Evolutionary conservation across 225 moss, liverwort and hornwort species (phyloP).

Genomic region (Climacium dendroides): DNA sequence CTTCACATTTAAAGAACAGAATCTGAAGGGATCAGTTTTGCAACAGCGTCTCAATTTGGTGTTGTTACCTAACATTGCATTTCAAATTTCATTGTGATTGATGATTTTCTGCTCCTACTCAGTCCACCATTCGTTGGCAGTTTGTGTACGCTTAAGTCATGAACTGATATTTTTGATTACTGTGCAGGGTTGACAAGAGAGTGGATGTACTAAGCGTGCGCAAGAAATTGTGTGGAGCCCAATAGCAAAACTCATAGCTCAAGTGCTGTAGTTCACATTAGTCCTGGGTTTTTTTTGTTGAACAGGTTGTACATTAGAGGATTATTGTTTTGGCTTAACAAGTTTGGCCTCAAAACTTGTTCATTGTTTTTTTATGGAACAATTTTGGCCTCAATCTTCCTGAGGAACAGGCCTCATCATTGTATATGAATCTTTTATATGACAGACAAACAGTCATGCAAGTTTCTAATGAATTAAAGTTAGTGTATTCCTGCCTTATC

Average conservation of each 20-base stretch:
- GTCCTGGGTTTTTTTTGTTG: not conserved
- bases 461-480: not conserved
- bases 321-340: not conserved
- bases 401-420: not conserved
- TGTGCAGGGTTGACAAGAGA: conserved; percentile 66
- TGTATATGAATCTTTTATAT: not conserved
- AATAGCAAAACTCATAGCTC: not conserved
- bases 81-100: not conserved
- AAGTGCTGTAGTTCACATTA: not conserved
- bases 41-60: too few species aligned
- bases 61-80: too few species aligned
- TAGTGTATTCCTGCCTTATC: not conserved
- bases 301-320: conserved; percentile 11
- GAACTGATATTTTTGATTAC: not conserved
- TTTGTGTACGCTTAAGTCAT: not conserved
- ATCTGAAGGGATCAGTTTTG: not conserved
- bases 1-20: not conserved
- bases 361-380: not conserved
- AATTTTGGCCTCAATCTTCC: not conserved
- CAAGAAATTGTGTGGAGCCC: conserved; percentile 34
- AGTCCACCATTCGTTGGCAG: too few species aligned
- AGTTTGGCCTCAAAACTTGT: conserved; percentile 13
- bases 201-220: conserved; percentile 50
- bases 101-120: not conserved
- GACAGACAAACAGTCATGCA: not conserved